Evolutionary conservation across 768 basidiomycete genomes (phyloP), one percentile per base, ranked within the genome.

Genomic region (Tephrocybe rancida): DNA sequence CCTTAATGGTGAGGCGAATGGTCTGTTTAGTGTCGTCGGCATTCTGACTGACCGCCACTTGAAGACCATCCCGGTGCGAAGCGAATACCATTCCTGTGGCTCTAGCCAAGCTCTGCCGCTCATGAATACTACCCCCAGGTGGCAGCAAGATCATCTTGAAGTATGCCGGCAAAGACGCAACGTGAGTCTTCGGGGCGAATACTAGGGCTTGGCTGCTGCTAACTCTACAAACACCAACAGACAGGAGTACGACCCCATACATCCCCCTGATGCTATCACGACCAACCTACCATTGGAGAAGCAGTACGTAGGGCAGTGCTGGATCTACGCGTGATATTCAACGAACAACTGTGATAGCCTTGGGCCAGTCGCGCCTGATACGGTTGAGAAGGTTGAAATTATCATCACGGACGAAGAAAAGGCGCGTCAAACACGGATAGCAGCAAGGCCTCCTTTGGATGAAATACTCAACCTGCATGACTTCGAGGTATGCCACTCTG

Each of bases 401-500:
- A 76, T 79, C 50, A 73, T 91, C 19, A 86, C 88, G 0, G 81
- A 85, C 22, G 83, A 81, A 53, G 90, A 95, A 66, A 87, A 83
- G 64, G 82, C 77, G 3, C 84, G 90, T 3, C 81, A 84, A 61
- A 76, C 78, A 11, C 80, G 88, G 18, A 64, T 88, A 22, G 71
- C 77, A 14, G 77, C 82, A 21, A 79, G 89, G 47, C 93, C 94
- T 8, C 77, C 84, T 0, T 76, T 97, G 13, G 80, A 80, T 43
- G 89, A 90, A 67, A 86, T 96, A 47, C 74, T 98, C 25, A 95
- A 89, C 63, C 70, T 98, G 63, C 95, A 98, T 68, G 95, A 98
- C 69, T 97, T 98, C 63, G 95, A 98, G 79, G 92, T 87, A 51
- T 22, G 72, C 56, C 2, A 19, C n/a, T 19, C 41, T 26, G 30